Evolutionary conservation across 73 alveolate genomes (phyloP), one percentile per base, ranked within the genome.

Genomic region (Breviolum minutum): DNA sequence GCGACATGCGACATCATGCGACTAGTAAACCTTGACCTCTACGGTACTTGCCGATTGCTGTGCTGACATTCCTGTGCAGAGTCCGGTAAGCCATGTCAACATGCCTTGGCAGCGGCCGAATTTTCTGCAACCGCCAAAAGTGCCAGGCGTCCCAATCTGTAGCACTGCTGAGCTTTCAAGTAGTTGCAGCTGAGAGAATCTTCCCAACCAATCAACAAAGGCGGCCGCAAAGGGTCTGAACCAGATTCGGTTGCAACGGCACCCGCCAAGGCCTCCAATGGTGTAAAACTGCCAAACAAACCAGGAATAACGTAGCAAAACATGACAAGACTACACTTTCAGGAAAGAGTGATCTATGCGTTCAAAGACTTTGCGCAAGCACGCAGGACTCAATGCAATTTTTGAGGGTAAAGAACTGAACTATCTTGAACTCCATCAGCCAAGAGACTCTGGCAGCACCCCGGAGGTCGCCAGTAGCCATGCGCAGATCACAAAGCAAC

Each of bases 151-250:
- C 61, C 95, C 6, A 88, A 70, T 48, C 95, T 77, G 73, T 40
- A 30, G n/a, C 95, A 88, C 70, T 88, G 95, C 29, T 88, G 95
- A 27, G 95, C 95, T 24, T 88, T 88, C 27, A 88, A 48, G 63
- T 66, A 88, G 85, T 88, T 54, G 24, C 95, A 88, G 85, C 66
- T 71, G 84, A 88, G 82, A 24, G 86, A 70, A 69, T 88, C 85
- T 60, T 88, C 95, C 95, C 95, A 88, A 61, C 68, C 95, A 16
- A 88, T 20, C 29, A 88, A 85, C 60, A 88, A 48, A 0, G 82
- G 95, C 26, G 95, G 95, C 73, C 85, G 69, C 48, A 88, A 60
- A 29, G 95, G 95, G 40, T 88, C 95, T 27, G 95, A 83, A 7
- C 93, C 93, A 54, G 93, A 24, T 61, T 84, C 93, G 2, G 73